Evolutionary conservation across 257 asterid genomes (phyloP), one percentile per base, ranked within the genome.

Genomic region (Solanum etuberosum): DNA sequence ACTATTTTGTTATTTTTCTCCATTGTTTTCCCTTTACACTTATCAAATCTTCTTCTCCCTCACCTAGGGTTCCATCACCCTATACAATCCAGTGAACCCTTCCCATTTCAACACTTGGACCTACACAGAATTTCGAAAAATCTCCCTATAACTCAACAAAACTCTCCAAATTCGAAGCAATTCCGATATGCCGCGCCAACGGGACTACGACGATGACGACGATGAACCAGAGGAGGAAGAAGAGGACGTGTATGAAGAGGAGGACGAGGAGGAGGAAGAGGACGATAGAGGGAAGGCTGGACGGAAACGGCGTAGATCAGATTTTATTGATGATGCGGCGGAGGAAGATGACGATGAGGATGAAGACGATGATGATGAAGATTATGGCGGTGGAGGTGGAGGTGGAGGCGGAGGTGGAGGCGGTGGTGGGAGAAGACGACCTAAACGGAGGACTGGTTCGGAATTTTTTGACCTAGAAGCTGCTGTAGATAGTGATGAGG

Each of bases 281-380:
- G 99, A 92, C 0, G 94, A 91, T 72, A 92, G 98, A 27, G 94
- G 97, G 6, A 94, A 94, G 90, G 29, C 93, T 46, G 94, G 92
- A 37, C 88, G 95, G 43, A 97, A 97, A 93, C 87, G 99, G 83
- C 71, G 91, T 25, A 90, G 94, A 90, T 93, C 98, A n/a, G 89
- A 92, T 54, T 96, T 93, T 68, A 89, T 95, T 34, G 98, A 97
- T 71, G 98, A 94, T 85, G 89, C 84, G 43, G 98, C 97, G 11
- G 98, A 95, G 73, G 98, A 95, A 67, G 98, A 94, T 7, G 97
- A 95, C 0, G 99, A 94, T 59, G 99, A 96, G 7, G 95, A 93
- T 3, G 92, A 90, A 2, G 92, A 89, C 1, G 91, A 90, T 1
- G 98, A 96, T 29, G 99, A 95, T 10, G 98, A 94, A 10, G 96